These are phyloP conservation scores for Colletotrichum orbiculare DNA, from an alignment of 2,329 filamentous ascomycete species.

Conservation along the genomic window DNA sequence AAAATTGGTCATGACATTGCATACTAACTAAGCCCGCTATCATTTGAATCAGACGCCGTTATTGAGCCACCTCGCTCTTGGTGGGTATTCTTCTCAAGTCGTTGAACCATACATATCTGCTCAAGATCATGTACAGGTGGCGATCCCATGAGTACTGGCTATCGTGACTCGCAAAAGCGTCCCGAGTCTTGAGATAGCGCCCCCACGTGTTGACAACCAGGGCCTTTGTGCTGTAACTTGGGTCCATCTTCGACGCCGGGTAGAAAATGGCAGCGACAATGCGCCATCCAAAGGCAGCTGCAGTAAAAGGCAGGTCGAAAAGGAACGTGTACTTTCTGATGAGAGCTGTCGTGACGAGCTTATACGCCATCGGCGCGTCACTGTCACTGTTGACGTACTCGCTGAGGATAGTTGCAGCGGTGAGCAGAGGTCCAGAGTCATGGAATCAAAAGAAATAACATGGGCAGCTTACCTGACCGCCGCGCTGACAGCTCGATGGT, in stretches of 20 bases:
- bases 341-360: conserved; percentile 48
- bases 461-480: conserved; percentile 47
- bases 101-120: conserved; percentile 55
- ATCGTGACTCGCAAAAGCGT: conserved; percentile 49
- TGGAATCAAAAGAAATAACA: too few relatives aligned
- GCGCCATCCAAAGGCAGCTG: conserved; percentile 46
- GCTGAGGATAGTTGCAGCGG: conserved; percentile 30
- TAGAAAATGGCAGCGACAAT: not conserved
- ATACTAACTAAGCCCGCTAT: too few relatives aligned
- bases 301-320: conserved; percentile 49
- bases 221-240: conserved; percentile 40
- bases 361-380: conserved; percentile 47
- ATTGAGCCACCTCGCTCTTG: too few relatives aligned
- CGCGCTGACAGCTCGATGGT: conserved; percentile 52
- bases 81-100: conserved; percentile 7
- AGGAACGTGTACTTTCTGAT: conserved; percentile 52
- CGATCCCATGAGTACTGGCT: conserved; percentile 55
- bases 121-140: conserved; percentile 51
- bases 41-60: too few relatives aligned
- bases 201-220: conserved; percentile 50
- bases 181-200: conserved; percentile 48
- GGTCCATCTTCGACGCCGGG: too few relatives aligned
- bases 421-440: not conserved
- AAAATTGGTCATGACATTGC: too few relatives aligned
- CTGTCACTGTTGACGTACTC: conserved; percentile 44